Conservation (phyloP, 2,329 filamentous ascomycete species). For the Hypoxylon sp. region DNA sequence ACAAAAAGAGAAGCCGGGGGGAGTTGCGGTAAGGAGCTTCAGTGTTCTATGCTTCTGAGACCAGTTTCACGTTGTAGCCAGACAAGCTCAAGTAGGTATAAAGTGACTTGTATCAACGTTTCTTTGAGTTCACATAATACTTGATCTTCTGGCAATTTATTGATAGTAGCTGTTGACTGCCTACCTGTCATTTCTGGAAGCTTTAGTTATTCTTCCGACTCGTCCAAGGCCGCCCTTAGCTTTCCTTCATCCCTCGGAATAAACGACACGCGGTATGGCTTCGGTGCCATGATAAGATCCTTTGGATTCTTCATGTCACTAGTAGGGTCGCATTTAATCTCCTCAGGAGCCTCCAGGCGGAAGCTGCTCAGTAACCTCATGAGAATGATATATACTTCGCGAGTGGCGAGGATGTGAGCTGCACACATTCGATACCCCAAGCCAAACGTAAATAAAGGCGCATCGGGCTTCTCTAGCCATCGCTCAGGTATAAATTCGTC, state of each 20-base stretch:
- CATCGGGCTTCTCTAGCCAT: conserved; percentile 50
- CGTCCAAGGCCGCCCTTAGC: conserved; percentile 30
- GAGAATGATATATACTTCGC: conserved; percentile 52
- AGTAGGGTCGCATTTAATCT: conserved; percentile 49
- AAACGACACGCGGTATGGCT: conserved; percentile 47
- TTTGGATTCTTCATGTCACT: conserved; percentile 51
- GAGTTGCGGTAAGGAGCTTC: not conserved
- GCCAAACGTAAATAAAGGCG: conserved; percentile 50
- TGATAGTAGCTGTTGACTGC: not conserved
- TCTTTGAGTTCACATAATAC: not conserved
- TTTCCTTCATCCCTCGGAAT: conserved; percentile 47
- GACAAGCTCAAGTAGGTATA: not conserved
- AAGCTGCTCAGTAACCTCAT: conserved; percentile 51
- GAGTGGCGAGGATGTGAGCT: conserved; percentile 50
- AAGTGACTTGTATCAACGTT: not conserved
- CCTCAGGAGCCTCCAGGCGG: conserved; percentile 42
- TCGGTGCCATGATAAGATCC: conserved; percentile 51
- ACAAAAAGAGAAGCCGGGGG: not conserved
- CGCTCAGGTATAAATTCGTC: conserved; percentile 48
- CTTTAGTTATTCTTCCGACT: not conserved
- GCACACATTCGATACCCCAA: conserved; percentile 53
- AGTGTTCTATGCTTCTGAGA: not conserved
- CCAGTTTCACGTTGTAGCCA: not conserved
- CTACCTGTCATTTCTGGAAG: not conserved
- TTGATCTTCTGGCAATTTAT: too few relatives aligned